These are phyloP conservation scores for Cladorrhinum sp. DNA, from an alignment of 2,329 filamentous ascomycete species.

Conservation along the genomic window DNA sequence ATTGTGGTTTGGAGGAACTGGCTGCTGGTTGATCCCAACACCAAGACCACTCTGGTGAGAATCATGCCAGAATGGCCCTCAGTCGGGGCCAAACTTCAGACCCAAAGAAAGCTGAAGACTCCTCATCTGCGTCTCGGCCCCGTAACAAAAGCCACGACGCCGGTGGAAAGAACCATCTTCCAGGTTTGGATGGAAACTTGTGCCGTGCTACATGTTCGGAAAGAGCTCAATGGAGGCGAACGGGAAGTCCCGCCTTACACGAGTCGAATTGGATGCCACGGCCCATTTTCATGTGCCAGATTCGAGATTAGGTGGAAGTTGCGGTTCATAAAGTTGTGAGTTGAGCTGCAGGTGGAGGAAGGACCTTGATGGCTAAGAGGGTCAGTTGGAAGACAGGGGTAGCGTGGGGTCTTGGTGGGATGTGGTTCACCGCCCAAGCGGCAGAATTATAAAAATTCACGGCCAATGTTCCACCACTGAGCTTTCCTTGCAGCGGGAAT, in stretches of 20 bases:
- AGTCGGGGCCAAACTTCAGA: background rate
- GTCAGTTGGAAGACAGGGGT: background rate
- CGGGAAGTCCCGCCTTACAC: background rate
- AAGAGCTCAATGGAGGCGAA: background rate
- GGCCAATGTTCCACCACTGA: background rate
- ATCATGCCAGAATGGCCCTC: background rate
- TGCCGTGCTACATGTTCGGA: background rate
- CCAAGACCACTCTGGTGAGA: background rate
- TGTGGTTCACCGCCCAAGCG: background rate
- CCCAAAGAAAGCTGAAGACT: background rate
- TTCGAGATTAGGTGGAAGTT: too few species aligned
- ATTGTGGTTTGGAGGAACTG: background rate
- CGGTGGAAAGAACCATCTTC: background rate
- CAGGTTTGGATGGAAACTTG: background rate
- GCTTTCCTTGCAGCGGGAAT: background rate
- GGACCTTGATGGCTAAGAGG: background rate
- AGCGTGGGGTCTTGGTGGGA: background rate
- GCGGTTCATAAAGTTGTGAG: too few species aligned
- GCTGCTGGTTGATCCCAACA: background rate
- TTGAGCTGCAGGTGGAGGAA: background rate
- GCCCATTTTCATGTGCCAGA: background rate
- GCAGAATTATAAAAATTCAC: background rate
- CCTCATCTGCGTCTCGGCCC: background rate
- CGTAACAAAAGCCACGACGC: background rate
- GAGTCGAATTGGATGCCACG: background rate